These are phyloP conservation scores for Cerioporus squamosus DNA, from an alignment of 1,284 basidiomycete species.

Conservation along the genomic window DNA sequence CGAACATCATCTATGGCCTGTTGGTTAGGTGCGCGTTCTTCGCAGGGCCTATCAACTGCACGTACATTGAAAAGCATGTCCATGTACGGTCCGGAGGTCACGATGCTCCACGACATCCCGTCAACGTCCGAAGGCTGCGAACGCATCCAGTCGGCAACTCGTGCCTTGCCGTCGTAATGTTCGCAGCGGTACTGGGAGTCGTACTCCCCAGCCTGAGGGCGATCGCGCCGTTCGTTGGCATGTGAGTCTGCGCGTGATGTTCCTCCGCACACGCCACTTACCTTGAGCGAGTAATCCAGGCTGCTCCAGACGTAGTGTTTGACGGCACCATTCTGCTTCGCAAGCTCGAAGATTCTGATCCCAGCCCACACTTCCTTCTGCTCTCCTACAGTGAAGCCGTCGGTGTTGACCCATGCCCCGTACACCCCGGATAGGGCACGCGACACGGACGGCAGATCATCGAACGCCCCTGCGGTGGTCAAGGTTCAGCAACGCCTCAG, in stretches of 20 bases:
- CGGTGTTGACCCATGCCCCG: constrained; percentile 52
- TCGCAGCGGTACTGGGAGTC: constrained; percentile 35
- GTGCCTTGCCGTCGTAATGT: constrained; percentile 45
- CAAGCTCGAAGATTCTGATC: constrained; percentile 51
- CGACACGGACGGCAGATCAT: constrained; percentile 38
- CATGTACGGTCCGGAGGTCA: constrained; percentile 39
- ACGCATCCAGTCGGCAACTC: constrained; percentile 47
- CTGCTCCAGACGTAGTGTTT: constrained; percentile 53
- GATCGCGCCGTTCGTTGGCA: not conserved
- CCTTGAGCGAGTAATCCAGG: constrained; percentile 50
- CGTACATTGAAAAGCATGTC: constrained; percentile 38
- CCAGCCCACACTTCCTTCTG: constrained; percentile 46
- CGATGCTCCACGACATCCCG: constrained; percentile 35
- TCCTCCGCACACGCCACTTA: constrained; percentile 24
- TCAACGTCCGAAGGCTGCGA: constrained; percentile 41
- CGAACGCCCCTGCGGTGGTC: constrained; percentile 25
- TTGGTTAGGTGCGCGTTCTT: not conserved
- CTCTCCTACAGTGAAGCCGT: constrained; percentile 51
- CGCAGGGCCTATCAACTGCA: not conserved
- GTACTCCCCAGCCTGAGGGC: constrained; percentile 37
- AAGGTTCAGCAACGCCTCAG: not conserved
- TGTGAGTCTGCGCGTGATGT: not conserved
- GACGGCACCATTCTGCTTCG: constrained; percentile 42
- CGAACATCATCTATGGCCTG: constrained; percentile 29
- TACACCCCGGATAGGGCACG: constrained; percentile 46